A percentile compares a stretch with the other conserved stretches of the same genome.
phyloP scores from a whole-genome alignment of 2,329 filamentous ascomycete genomes.

The Malbranchea zuffiana region DNA sequence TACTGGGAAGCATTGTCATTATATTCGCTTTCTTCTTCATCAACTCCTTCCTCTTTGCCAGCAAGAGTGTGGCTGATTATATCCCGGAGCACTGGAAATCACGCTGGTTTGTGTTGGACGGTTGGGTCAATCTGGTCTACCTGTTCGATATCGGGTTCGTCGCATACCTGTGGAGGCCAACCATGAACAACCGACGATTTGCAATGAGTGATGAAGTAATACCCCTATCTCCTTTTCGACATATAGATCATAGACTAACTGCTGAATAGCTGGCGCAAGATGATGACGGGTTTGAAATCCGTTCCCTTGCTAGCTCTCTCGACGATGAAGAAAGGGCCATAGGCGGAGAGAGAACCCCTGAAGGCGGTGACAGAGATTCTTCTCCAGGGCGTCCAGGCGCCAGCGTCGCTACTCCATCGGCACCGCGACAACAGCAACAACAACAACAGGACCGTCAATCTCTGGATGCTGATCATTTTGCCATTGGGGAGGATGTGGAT shows the following conservation, averaged over 20 bases:
- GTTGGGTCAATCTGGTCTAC: constrained; percentile 95
- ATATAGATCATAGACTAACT: constrained; percentile 23
- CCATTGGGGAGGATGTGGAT: constrained; percentile 76
- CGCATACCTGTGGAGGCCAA: constrained; percentile 92
- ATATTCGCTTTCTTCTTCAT: constrained; percentile 99
- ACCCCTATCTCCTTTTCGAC: background rate
- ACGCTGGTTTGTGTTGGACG: constrained; percentile 92
- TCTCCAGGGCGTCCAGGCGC: constrained; percentile 38
- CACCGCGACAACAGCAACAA: too few relatives aligned
- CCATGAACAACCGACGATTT: constrained; percentile 90
- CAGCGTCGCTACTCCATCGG: constrained; percentile 34
- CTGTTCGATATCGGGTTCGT: constrained; percentile 86
- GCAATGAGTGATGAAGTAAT: constrained; percentile 91
- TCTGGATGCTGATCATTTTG: constrained; percentile 85
- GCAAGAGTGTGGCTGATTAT: constrained; percentile 72
- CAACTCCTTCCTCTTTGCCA: constrained; percentile 91
- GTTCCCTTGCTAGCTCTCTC: constrained; percentile 68
- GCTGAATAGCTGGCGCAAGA: constrained; percentile 70
- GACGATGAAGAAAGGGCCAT: constrained; percentile 47
- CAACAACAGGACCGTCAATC: constrained; percentile 45
- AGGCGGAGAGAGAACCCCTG: constrained; percentile 17
- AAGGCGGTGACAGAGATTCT: constrained; percentile 27
- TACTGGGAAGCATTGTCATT: constrained; percentile 79
- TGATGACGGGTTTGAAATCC: constrained; percentile 95
- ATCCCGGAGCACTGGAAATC: constrained; percentile 96